phyloP scores from a whole-genome alignment of 2,329 filamentous ascomycete genomes.

The Bipolaris victoriae region DNA sequence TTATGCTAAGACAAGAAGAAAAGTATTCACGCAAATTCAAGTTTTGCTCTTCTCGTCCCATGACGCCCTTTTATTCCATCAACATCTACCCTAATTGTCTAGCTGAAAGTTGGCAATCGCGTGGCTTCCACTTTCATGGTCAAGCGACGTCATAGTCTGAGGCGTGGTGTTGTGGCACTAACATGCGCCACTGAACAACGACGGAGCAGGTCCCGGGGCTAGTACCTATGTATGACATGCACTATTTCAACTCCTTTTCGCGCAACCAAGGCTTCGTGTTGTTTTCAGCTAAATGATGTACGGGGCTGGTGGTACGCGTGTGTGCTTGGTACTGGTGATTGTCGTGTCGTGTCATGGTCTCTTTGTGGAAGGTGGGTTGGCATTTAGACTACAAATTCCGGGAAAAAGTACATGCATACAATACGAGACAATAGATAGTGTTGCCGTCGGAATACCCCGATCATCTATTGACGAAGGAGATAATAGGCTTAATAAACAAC shows the following conservation, averaged over 20 bases:
- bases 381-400: no score
- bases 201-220: conserved; percentile 3
- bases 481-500: conserved; percentile 1
- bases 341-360: not conserved
- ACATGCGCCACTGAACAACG: conserved; percentile 1
- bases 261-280: not conserved
- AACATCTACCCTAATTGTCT: not conserved
- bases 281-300: not conserved
- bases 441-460: not conserved
- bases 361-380: not conserved
- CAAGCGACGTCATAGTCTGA: conserved; percentile 12
- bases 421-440: no score
- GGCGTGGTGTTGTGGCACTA: conserved; percentile 2
- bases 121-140: conserved; percentile 1
- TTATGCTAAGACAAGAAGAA: not conserved
- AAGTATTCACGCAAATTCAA: not conserved
- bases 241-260: not conserved
- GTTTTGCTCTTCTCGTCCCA: not conserved
- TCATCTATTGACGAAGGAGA: not conserved
- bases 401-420: not conserved
- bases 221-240: not conserved
- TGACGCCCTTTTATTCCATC: conserved; percentile 1
- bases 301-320: not conserved
- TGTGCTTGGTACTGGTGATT: not conserved
- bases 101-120: conserved; percentile 13